Conservation (phyloP, 345 rosid species). For the Orychophragmus violaceus region DNA sequence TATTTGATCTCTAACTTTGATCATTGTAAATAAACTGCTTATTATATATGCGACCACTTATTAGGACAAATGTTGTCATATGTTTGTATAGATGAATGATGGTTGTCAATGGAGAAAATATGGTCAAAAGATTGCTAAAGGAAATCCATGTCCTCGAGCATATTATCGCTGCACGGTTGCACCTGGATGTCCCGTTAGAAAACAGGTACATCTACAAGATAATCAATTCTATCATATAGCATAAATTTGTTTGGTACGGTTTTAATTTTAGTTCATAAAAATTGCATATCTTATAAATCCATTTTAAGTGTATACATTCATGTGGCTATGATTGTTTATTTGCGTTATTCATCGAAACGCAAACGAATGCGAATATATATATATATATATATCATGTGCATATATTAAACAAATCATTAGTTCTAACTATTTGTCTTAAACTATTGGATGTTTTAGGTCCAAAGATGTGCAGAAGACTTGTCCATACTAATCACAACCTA, state of each 20-base stretch:
- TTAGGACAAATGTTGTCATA: neutral
- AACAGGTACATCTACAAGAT: constrained; percentile 44
- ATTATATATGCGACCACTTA: neutral
- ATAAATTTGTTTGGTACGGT: neutral
- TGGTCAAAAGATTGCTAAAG: constrained; percentile 85
- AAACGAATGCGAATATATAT: too few species aligned
- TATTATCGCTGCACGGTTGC: constrained; percentile 86
- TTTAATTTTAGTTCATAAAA: neutral
- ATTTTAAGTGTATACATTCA: too few species aligned
- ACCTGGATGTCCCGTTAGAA: constrained; percentile 79
- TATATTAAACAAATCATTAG: neutral
- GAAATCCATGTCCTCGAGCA: constrained; percentile 90
- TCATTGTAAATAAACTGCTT: neutral
- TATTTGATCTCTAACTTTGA: neutral
- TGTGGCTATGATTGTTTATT: too few species aligned
- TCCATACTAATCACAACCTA: constrained; percentile 72
- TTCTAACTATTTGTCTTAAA: neutral
- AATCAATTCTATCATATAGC: neutral
- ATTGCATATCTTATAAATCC: too few species aligned
- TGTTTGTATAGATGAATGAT: constrained; percentile 64
- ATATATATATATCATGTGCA: too few species aligned
- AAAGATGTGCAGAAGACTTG: constrained; percentile 67
- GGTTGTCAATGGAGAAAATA: constrained; percentile 99
- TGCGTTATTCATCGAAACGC: too few species aligned
- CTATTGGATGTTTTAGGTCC: constrained; percentile 44